Base-by-base conservation (phyloP, 2,329 filamentous ascomycete species). In the Emergomyces pasteurianus region DNA sequence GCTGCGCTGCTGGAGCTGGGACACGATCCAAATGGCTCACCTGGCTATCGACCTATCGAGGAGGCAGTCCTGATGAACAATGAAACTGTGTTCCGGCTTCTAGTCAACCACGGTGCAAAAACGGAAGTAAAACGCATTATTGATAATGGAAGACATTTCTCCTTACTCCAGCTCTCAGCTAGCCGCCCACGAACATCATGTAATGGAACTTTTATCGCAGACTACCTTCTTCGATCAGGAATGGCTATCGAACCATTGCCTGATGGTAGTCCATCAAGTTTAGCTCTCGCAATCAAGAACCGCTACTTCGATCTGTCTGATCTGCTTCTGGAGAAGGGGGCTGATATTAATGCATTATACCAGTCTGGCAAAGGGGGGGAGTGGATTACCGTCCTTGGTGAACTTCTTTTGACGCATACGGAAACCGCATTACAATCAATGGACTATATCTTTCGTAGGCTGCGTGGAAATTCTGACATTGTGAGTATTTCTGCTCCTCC, bases 171-270 rank as follows among this genome's bases (percentile, higher is more conserved):
- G 38, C 23, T 58, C 10, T 46, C 10, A 8, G 55, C 38, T 34
- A 58, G 42, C 42, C 55, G 55, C 23, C 36, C 55, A 42, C 38
- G 55, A 31, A 43, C 55, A 43, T 58, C 55, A 10, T 38, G 21
- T 8, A 31, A 46, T 58, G 55, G 55, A 12, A 58, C n/a, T 6
- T 58, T 58, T 43, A 46, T 58, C 18, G 55, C 55, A 42, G 55
- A 58, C 38, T 58, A 58, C 28, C 55, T 58, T 34, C 28, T 46
- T 23, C 21, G 55, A 8, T 58, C 38, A 4, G 55, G 55, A 12
- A 28, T 58, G 23, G n/a, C 55, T 43, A 58, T 58, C 42, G 55
- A 58, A n/a, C 38, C 55, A 28, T 58, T 58, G 16, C 55, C 55
- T 28, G 55, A 58, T 34, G 55, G 55, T 18, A 46, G 14, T 16